Evolutionary conservation across 352 stramenopile species (phyloP).

Genomic region (Phytophthora litchii): DNA sequence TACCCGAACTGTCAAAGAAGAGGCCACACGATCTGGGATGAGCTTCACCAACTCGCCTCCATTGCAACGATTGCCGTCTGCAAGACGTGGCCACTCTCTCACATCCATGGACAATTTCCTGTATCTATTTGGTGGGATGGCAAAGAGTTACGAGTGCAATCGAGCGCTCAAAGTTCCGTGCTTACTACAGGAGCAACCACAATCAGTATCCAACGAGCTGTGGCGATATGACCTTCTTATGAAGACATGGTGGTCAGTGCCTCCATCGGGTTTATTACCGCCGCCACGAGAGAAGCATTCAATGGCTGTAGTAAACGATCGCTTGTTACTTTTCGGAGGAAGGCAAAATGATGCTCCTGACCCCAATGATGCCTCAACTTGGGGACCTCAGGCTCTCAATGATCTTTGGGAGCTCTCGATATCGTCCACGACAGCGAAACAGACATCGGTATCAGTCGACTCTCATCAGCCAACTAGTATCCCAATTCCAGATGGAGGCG

Average conservation of each 20-base stretch:
- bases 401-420: conserved; percentile 75
- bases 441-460: conserved; percentile 35
- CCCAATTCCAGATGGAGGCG: conserved; percentile 48
- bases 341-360: conserved; percentile 29
- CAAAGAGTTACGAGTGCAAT: conserved; percentile 66
- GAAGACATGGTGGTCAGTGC: conserved; percentile 57
- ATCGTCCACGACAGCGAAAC: conserved; percentile 47
- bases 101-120: conserved; percentile 51
- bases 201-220: conserved; percentile 66
- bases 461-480: conserved; percentile 44
- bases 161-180: conserved; percentile 51
- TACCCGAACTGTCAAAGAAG: conserved; percentile 40
- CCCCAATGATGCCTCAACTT: conserved; percentile 27
- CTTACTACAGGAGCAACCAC: conserved; percentile 16
- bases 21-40: conserved; percentile 40
- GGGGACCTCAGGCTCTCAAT: conserved; percentile 39
- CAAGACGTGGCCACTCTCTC: conserved; percentile 65
- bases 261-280: conserved; percentile 19
- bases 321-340: conserved; percentile 70
- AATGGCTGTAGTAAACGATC: conserved; percentile 44
- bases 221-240: conserved; percentile 68
- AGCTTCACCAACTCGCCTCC: conserved; percentile 36
- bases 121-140: conserved; percentile 72
- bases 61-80: conserved; percentile 47
- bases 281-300: conserved; percentile 66